Percentiles rank a stretch among this genome's conserved stretches.
Conservation (phyloP, 2,329 filamentous ascomycete species). For the Ceratocystis ficicola region DNA sequence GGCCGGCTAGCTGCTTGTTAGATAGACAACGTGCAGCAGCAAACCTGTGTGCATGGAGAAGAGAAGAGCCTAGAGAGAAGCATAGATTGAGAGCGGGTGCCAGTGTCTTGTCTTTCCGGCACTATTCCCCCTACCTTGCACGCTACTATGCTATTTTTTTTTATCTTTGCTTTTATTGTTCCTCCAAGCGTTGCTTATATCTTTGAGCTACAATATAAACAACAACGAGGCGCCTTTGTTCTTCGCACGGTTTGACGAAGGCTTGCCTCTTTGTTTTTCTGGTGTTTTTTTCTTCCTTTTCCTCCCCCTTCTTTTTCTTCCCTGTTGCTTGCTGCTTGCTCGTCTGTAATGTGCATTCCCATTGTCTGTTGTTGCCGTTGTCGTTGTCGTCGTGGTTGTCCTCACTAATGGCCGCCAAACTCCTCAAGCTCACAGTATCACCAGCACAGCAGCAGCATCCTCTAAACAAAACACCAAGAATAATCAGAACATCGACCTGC, state of each 20-base stretch:
- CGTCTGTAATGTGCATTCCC: conserved; percentile 4
- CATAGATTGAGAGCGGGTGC: not conserved
- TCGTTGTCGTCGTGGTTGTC: conserved; percentile 7
- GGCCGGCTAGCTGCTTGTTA: not conserved
- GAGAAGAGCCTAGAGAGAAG: not conserved
- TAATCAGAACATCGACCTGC: not conserved
- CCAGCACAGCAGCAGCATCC: not conserved
- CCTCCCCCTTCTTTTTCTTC: not conserved
- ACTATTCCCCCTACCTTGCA: not conserved
- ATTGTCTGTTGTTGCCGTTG: conserved; percentile 6
- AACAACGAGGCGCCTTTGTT: conserved; percentile 3
- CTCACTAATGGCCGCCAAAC: not conserved
- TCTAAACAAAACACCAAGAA: not conserved
- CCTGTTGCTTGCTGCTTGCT: not conserved
- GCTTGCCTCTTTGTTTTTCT: conserved; percentile 2
- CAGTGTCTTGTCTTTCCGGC: not conserved
- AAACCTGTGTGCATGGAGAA: no score
- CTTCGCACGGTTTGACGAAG: conserved; percentile 2
- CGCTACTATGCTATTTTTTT: not conserved
- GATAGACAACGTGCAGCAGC: not conserved
- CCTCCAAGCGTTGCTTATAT: not conserved
- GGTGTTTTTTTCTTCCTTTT: not conserved
- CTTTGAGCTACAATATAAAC: conserved; percentile 3
- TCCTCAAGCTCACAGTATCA: not conserved
- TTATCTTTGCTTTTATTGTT: conserved; percentile 5